Percentiles rank a stretch among this genome's conserved stretches.
Evolutionary conservation across 2,329 filamentous ascomycete genomes (phyloP).

Genomic region (Bipolaris zeicola): DNA sequence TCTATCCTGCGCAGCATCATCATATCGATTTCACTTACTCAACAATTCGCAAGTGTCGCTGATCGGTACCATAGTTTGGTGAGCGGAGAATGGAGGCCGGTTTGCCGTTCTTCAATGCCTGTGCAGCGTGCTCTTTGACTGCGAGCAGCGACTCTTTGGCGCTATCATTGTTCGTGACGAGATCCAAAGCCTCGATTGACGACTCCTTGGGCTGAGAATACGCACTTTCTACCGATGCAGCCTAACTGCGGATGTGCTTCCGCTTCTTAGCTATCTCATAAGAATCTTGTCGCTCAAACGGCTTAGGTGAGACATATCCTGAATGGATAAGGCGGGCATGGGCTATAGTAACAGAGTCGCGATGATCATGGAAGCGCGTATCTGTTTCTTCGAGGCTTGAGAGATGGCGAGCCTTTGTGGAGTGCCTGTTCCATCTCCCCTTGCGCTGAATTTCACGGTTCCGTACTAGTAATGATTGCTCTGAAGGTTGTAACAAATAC

Average conservation of each 20-base stretch:
- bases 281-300: conserved; percentile 31
- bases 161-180: conserved; percentile 3
- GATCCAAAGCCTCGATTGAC: background rate
- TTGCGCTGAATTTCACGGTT: conserved; percentile 10
- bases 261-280: conserved; percentile 34
- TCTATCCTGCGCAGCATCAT: background rate
- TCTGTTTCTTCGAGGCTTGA: conserved; percentile 40
- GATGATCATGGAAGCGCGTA: conserved; percentile 37
- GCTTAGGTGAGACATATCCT: conserved; percentile 23
- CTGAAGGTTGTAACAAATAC: background rate
- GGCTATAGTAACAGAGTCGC: conserved; percentile 41
- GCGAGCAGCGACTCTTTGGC: conserved; percentile 2
- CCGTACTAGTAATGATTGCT: conserved; percentile 13
- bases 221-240: background rate
- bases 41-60: conserved; percentile 26
- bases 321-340: conserved; percentile 32
- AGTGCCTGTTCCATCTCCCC: conserved; percentile 4
- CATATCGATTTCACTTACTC: conserved; percentile 13
- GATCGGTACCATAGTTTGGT: background rate
- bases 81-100: conserved; percentile 15
- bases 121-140: conserved; percentile 15
- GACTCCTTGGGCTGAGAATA: background rate
- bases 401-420: conserved; percentile 20
- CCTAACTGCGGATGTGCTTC: conserved; percentile 32
- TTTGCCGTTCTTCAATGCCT: conserved; percentile 15